A percentile compares a stretch with the other conserved stretches of the same genome.
Evolutionary conservation across 768 basidiomycete species (phyloP).

Genomic region (Asterophora lycoperdoides): DNA sequence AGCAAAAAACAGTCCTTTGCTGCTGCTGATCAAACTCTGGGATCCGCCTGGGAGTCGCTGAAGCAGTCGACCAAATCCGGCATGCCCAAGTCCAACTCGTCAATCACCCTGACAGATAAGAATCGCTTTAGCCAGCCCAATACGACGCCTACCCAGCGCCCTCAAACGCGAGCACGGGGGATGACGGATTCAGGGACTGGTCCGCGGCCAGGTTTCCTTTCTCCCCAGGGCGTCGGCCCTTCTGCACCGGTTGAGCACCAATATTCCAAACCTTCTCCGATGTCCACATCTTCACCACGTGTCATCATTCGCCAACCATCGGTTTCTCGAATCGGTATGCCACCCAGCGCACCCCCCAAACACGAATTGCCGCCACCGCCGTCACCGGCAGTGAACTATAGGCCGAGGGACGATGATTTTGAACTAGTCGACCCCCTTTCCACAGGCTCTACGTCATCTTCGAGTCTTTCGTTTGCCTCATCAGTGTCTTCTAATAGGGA

Average conservation of each 20-base stretch:
- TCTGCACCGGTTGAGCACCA: slow-evolving; percentile 9
- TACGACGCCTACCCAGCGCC: slow-evolving; percentile 27
- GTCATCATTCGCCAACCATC: slow-evolving; percentile 42
- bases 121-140: slow-evolving; percentile 33
- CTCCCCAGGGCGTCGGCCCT: slow-evolving; percentile 6
- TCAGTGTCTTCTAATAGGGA: slow-evolving; percentile 30
- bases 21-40: slow-evolving; percentile 17
- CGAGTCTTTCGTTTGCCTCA: slow-evolving; percentile 42
- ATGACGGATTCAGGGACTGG: slow-evolving; percentile 39
- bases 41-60: slow-evolving; percentile 23
- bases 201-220: slow-evolving; percentile 31
- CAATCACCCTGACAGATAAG: slow-evolving; percentile 27
- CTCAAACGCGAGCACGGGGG: slow-evolving; percentile 43
- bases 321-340: slow-evolving; percentile 36
- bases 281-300: slow-evolving; percentile 24
- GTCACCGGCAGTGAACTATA: slow-evolving; percentile 3
- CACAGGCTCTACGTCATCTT: slow-evolving; percentile 30
- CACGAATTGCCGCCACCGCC: slow-evolving; percentile 47
- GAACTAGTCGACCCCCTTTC: slow-evolving; percentile 14
- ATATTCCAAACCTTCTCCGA: slow-evolving; percentile 15
- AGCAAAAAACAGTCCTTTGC: slow-evolving; percentile 20
- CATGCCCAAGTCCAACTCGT: slow-evolving; percentile 27
- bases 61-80: slow-evolving; percentile 14
- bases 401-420: slow-evolving; percentile 13
- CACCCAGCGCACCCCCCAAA: slow-evolving; percentile 47